Evolutionary conservation across 2,329 filamentous ascomycete genomes (phyloP).

Genomic region (Ceratocystis lukuohia): DNA sequence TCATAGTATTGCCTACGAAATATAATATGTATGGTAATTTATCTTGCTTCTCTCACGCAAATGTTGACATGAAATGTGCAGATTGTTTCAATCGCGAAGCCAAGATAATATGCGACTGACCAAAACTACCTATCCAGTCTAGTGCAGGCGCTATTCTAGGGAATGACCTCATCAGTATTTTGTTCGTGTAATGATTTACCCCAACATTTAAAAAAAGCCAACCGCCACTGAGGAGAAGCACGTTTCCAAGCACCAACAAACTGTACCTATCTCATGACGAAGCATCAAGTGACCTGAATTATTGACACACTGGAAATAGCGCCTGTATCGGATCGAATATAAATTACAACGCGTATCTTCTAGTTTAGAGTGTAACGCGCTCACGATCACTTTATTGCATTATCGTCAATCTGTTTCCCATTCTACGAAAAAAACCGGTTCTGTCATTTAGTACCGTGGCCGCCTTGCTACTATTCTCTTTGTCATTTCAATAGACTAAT

Average conservation of each 20-base stretch:
- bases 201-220: constrained; percentile 6
- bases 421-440: neutral
- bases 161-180: constrained; percentile 5
- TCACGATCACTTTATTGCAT: neutral
- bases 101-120: neutral
- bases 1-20: no score
- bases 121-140: neutral
- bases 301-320: neutral
- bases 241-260: constrained; percentile 9
- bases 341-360: neutral
- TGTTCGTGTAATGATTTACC: constrained; percentile 8
- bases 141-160: neutral
- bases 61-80: neutral
- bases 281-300: constrained; percentile 3
- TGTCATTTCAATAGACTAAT: neutral
- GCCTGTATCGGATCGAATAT: neutral
- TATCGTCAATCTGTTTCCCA: neutral
- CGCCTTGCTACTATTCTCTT: neutral
- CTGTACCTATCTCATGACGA: neutral
- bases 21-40: no score
- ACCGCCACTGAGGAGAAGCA: constrained; percentile 10
- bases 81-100: neutral
- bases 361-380: neutral
- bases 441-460: neutral
- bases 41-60: no score